These are phyloP conservation scores for Aulographum hederae DNA, from an alignment of 2,329 filamentous ascomycete species.

Conservation along the genomic window DNA sequence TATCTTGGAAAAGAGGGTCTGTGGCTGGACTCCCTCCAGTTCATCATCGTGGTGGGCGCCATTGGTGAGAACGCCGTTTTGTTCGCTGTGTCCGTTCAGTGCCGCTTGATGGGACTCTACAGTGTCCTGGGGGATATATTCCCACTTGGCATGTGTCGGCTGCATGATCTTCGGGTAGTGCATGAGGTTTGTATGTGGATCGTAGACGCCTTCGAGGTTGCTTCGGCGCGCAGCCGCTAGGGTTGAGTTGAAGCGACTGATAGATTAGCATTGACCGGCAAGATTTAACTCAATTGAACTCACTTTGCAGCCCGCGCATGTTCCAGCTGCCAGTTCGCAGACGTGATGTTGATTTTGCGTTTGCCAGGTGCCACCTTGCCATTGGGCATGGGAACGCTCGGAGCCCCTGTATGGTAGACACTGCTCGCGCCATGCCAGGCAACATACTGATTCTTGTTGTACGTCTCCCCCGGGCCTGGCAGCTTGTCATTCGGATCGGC, in stretches of 20 bases:
- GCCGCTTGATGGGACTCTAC: conserved; percentile 9
- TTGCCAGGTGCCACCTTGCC: conserved; percentile 62
- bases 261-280: conserved; percentile 4
- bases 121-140: conserved; percentile 38
- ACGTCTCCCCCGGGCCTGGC: conserved; percentile 59
- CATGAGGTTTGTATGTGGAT: conserved; percentile 84
- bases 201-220: conserved; percentile 66
- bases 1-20: conserved; percentile 32
- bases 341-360: conserved; percentile 72
- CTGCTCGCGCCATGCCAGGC: conserved; percentile 95
- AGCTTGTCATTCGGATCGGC: conserved; percentile 78
- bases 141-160: conserved; percentile 70
- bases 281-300: conserved; percentile 10
- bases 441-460: conserved; percentile 98
- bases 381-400: conserved; percentile 54
- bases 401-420: conserved; percentile 74
- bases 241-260: conserved; percentile 65
- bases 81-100: too few relatives aligned
- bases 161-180: conserved; percentile 80
- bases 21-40: conserved; percentile 3
- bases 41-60: conserved; percentile 8
- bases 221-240: conserved; percentile 50
- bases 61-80: conserved; percentile 10
- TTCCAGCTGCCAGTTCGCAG: conserved; percentile 92
- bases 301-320: conserved; percentile 85